Evolutionary conservation across 371 early-diverging fungal genomes (phyloP), one percentile per base, ranked within the genome.

Genomic region (Polyrhizophydium stewartii): DNA sequence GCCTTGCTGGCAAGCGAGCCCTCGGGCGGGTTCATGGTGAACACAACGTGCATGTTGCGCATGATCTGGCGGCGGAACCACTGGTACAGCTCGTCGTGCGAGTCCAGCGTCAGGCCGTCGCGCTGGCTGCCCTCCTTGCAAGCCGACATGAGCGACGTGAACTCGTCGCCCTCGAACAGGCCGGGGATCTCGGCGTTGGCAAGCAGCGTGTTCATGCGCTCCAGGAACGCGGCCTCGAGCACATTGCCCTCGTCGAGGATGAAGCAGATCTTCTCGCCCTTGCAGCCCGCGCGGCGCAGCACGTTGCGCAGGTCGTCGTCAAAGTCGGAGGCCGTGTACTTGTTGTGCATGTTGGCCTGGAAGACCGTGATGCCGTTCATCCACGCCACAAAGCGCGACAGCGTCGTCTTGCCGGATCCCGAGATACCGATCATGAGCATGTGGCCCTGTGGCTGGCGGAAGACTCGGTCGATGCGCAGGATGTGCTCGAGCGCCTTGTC

Each of bases 161-260:
- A 92, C 70, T 99, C 99, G 62, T 99, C 99, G 51, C 97, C 97
- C 71, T 99, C 98, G 67, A 99, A 99, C 56, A 99, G 73, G 49
- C 99, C 98, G 25, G 99, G 99, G 2, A 99, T 92, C 76, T 99
- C 98, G 10, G 96, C 93, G 66, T 98, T 99, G 35, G 99, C 98
- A 38, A 98, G 75, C 38, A 99, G 79, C 1, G 99, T 99, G 74
- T 99, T 99, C 95, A 98, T 98, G 58, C 98, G 87, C 81, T 99
- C 98, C 68, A 98, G 76, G 87, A 98, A 97, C 59, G 92, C 94
- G 41, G 94, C 85, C 60, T 97, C 97, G 17, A 96, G 77, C 7
- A 99, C 94, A 65, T 96, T 97, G 49, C 92, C 92, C 75, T 99
- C 98, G 66, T 99, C 98, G 85, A 99, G 87, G 64, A 98, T 90